Percentiles rank a stretch among this genome's conserved stretches.
Evolutionary conservation across 1,284 basidiomycete species (phyloP).

Genomic region (Tylopilus sp.): DNA sequence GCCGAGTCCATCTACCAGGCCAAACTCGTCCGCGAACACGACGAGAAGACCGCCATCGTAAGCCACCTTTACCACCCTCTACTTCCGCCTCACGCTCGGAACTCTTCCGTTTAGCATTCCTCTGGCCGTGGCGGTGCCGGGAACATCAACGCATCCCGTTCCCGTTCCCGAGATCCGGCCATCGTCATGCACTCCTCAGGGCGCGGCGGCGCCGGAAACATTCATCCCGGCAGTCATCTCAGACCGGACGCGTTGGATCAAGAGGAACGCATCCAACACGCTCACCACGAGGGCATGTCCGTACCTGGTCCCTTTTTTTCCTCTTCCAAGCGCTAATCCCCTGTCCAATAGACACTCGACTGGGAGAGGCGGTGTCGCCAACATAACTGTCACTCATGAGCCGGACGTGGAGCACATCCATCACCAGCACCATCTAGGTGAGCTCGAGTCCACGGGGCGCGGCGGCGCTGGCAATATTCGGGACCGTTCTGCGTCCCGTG

Average conservation of each 20-base stretch:
- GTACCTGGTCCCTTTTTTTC: slow-evolving; percentile 33
- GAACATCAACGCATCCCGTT: slow-evolving; percentile 40
- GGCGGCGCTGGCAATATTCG: slow-evolving; percentile 84
- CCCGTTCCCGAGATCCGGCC: slow-evolving; percentile 47
- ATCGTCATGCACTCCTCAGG: slow-evolving; percentile 61
- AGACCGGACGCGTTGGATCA: slow-evolving; percentile 52
- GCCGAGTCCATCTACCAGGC: slow-evolving; percentile 51
- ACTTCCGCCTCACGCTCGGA: not conserved
- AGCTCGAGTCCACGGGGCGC: slow-evolving; percentile 65
- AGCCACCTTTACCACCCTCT: slow-evolving; percentile 25
- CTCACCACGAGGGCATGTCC: slow-evolving; percentile 53
- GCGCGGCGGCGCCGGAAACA: slow-evolving; percentile 78
- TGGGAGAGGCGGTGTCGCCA: slow-evolving; percentile 77
- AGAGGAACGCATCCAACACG: slow-evolving; percentile 52
- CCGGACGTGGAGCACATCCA: slow-evolving; percentile 53
- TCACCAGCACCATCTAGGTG: slow-evolving; percentile 34
- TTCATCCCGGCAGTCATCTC: slow-evolving; percentile 47
- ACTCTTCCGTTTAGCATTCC: slow-evolving; percentile 55
- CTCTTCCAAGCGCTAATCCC: not conserved
- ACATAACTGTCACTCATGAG: slow-evolving; percentile 55
- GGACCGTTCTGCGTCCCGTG: slow-evolving; percentile 54
- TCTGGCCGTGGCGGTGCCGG: slow-evolving; percentile 48
- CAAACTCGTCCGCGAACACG: slow-evolving; percentile 55
- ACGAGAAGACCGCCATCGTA: slow-evolving; percentile 52
- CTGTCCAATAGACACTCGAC: slow-evolving; percentile 66